A percentile compares a stretch with the other conserved stretches of the same genome.
These are phyloP conservation scores for Diatrype stigma DNA, from an alignment of 2,329 filamentous ascomycete genomes.

Conservation along the genomic window DNA sequence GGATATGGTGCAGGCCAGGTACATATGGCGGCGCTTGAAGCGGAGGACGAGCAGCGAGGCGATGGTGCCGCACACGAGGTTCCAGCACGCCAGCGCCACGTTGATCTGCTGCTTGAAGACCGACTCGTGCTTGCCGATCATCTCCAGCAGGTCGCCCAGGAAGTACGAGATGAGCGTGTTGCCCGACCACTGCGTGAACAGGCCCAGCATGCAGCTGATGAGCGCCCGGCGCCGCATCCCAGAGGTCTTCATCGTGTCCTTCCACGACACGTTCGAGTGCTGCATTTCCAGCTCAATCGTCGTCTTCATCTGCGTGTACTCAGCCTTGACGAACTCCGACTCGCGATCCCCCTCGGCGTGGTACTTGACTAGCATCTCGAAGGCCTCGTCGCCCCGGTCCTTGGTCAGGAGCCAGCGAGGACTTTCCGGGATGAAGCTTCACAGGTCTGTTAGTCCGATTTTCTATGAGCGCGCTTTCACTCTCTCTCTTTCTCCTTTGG, in stretches of 20 bases:
- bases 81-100: slow-evolving; percentile 41
- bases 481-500: neutral
- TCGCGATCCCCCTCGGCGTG: slow-evolving; percentile 42
- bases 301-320: slow-evolving; percentile 52
- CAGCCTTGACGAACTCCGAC: slow-evolving; percentile 47
- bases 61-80: slow-evolving; percentile 36
- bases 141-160: slow-evolving; percentile 36
- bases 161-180: slow-evolving; percentile 40
- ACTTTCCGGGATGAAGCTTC: slow-evolving; percentile 51
- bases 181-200: slow-evolving; percentile 38
- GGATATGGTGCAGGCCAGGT: slow-evolving; percentile 34
- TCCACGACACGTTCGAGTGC: slow-evolving; percentile 41
- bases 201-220: slow-evolving; percentile 33
- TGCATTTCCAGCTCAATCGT: slow-evolving; percentile 52
- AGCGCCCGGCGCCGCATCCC: slow-evolving; percentile 36
- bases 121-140: slow-evolving; percentile 39
- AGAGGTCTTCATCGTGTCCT: slow-evolving; percentile 35
- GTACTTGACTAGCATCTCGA: slow-evolving; percentile 41
- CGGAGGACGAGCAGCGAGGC: slow-evolving; percentile 37
- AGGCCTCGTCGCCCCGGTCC: slow-evolving; percentile 46
- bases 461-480: no score
- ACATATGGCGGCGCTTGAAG: slow-evolving; percentile 34
- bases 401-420: slow-evolving; percentile 55
- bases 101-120: slow-evolving; percentile 43
- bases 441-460: neutral